Percentiles rank a stretch among this genome's conserved stretches.
Conservation (phyloP, 768 basidiomycete genomes). For the Hericium rajendrae region DNA sequence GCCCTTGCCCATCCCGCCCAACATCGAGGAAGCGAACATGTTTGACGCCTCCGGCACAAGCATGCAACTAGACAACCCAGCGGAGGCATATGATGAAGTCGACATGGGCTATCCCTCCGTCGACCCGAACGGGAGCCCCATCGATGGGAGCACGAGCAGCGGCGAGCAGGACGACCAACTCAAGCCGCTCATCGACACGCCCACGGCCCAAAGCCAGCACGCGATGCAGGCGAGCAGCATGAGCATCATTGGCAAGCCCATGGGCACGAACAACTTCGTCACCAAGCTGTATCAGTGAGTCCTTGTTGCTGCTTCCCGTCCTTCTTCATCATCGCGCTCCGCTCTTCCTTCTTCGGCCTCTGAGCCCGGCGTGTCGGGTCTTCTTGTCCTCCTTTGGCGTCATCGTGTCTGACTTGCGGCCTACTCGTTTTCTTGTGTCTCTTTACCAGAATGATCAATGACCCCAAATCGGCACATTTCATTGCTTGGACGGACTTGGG, state of each 20-base stretch:
- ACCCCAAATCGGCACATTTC: constrained; percentile 68
- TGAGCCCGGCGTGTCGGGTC: background rate
- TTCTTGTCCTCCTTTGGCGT: background rate
- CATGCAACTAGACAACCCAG: background rate
- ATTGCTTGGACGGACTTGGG: constrained; percentile 80
- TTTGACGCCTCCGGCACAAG: constrained; percentile 23
- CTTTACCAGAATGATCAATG: constrained; percentile 68
- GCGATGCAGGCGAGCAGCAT: constrained; percentile 26
- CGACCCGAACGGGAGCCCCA: constrained; percentile 40
- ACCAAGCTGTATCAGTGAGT: constrained; percentile 81
- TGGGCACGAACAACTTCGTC: constrained; percentile 73
- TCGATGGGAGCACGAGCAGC: constrained; percentile 27
- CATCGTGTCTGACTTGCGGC: no score
- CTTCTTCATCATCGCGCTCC: constrained; percentile 5
- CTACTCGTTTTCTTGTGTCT: background rate
- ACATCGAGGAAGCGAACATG: constrained; percentile 22
- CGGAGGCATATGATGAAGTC: constrained; percentile 48
- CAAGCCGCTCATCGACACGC: constrained; percentile 21
- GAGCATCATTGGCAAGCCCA: constrained; percentile 55
- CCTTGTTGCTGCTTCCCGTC: background rate
- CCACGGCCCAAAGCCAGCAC: constrained; percentile 9
- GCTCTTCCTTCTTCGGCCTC: background rate
- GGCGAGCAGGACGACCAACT: constrained; percentile 25
- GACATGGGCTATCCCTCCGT: constrained; percentile 38
- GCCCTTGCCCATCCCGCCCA: constrained; percentile 24